Percentiles rank a stretch among this genome's conserved stretches.
Conservation (phyloP, 2,329 filamentous ascomycete species). For the Ophiostoma populinum region DNA sequence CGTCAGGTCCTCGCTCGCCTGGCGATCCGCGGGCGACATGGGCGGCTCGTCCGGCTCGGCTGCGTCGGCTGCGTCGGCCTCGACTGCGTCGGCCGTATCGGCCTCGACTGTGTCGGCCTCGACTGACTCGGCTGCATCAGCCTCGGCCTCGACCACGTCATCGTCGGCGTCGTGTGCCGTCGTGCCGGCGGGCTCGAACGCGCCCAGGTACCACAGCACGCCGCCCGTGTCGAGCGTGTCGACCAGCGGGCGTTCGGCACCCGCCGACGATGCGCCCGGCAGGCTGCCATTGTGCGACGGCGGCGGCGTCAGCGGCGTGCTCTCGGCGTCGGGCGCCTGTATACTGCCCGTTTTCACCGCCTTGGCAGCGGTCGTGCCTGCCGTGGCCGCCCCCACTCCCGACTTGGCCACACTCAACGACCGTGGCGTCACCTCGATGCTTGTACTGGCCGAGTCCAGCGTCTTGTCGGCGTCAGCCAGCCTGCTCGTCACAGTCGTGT, state of each 20-base stretch:
- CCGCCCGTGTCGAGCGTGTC: slow-evolving; percentile 55
- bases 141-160: no score
- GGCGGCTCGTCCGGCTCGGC: neutral
- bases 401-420: no score
- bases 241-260: slow-evolving; percentile 24
- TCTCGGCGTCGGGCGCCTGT: slow-evolving; percentile 9
- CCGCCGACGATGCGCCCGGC: neutral
- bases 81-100: no score
- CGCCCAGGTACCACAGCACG: slow-evolving; percentile 72
- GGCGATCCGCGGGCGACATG: slow-evolving; percentile 26
- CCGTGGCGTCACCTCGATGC: no score
- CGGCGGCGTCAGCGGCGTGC: slow-evolving; percentile 50
- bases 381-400: neutral
- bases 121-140: neutral
- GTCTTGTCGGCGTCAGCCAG: no score
- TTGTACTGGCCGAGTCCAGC: no score
- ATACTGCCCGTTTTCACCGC: slow-evolving; percentile 12
- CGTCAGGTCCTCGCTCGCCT: slow-evolving; percentile 71
- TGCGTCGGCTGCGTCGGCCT: neutral
- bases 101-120: neutral
- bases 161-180: slow-evolving; percentile 42
- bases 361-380: slow-evolving; percentile 22
- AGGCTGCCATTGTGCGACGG: slow-evolving; percentile 39
- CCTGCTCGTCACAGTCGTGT: no score
- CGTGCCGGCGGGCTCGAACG: slow-evolving; percentile 64